A percentile compares a stretch with the other conserved stretches of the same genome.
phyloP scores from a whole-genome alignment of 768 basidiomycete species.

The Sporobolomyces phaffii region DNA sequence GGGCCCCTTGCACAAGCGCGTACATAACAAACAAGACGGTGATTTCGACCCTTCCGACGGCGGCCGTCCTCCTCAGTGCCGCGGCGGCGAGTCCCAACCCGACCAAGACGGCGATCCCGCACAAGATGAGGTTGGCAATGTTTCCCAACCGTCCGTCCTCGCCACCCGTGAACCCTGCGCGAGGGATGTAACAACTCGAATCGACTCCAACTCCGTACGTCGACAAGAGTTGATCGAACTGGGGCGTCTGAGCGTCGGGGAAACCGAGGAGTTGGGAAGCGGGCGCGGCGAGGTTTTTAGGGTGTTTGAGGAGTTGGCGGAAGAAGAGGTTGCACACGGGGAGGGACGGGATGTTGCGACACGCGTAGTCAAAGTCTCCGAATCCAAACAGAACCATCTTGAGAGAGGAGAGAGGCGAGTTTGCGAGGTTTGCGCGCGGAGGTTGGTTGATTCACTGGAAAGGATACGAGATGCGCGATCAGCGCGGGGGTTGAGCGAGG shows the following conservation, averaged over 20 bases:
- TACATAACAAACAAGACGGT: slow-evolving; percentile 44
- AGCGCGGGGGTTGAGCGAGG: too few relatives aligned
- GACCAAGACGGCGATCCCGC: slow-evolving; percentile 64
- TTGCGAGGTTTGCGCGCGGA: background rate
- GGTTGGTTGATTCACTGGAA: background rate
- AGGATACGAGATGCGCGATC: too few relatives aligned
- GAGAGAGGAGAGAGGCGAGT: background rate
- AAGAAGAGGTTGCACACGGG: slow-evolving; percentile 95
- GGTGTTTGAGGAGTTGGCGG: slow-evolving; percentile 58
- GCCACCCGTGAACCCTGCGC: slow-evolving; percentile 54
- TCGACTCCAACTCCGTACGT: slow-evolving; percentile 77
- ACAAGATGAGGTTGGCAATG: slow-evolving; percentile 77
- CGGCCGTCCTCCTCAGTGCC: slow-evolving; percentile 67
- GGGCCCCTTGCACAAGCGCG: slow-evolving; percentile 37
- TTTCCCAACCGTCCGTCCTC: slow-evolving; percentile 60
- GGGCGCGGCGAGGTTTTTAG: slow-evolving; percentile 21
- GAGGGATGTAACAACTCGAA: slow-evolving; percentile 68
- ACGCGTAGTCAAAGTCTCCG: slow-evolving; percentile 45
- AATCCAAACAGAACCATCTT: slow-evolving; percentile 27
- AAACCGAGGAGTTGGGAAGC: slow-evolving; percentile 28
- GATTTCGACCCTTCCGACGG: slow-evolving; percentile 60
- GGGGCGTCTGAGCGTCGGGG: slow-evolving; percentile 43
- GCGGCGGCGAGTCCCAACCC: slow-evolving; percentile 56
- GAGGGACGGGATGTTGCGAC: slow-evolving; percentile 66
- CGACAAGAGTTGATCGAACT: slow-evolving; percentile 49